phyloP scores from a whole-genome alignment of 2,329 filamentous ascomycete genomes.

The Neoascochyta sp. region DNA sequence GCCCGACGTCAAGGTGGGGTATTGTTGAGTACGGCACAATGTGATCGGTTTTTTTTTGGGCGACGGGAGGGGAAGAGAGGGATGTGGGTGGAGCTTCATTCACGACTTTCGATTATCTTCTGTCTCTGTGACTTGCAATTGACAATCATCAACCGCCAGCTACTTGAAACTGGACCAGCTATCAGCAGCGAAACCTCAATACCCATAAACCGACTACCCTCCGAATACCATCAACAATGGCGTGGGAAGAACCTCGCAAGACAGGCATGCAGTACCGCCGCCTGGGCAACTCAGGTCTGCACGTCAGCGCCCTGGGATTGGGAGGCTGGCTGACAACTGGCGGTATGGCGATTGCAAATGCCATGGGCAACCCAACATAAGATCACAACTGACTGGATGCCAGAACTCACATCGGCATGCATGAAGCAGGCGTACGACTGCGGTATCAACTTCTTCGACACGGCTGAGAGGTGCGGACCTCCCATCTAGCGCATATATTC shows the following conservation, averaged over 20 bases:
- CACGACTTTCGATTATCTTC: no score
- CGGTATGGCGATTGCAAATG: slow-evolving; percentile 54
- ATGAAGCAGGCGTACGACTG: slow-evolving; percentile 55
- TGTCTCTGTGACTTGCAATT: no score
- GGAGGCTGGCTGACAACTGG: slow-evolving; percentile 61
- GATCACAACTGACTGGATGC: neutral
- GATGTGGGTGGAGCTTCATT: neutral
- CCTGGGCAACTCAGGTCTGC: slow-evolving; percentile 67
- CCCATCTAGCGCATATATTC: no score
- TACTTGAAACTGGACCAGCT: no score
- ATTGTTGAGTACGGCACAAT: slow-evolving; percentile 5
- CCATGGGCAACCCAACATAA: no score
- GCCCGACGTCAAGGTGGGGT: slow-evolving; percentile 1
- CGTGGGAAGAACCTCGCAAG: slow-evolving; percentile 30
- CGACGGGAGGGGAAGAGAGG: neutral
- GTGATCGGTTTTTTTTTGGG: no score
- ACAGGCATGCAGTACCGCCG: slow-evolving; percentile 59
- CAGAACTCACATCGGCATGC: slow-evolving; percentile 54
- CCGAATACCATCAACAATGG: slow-evolving; percentile 15
- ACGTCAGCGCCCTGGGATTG: slow-evolving; percentile 69
- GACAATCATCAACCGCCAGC: no score
- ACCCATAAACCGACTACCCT: no score
- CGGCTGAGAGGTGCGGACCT: slow-evolving; percentile 18
- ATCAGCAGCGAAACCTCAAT: no score
- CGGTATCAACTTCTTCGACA: slow-evolving; percentile 44